Evolutionary conservation across 768 basidiomycete species (phyloP), one percentile per base, ranked within the genome.

Genomic region (Boletus rex-veris): DNA sequence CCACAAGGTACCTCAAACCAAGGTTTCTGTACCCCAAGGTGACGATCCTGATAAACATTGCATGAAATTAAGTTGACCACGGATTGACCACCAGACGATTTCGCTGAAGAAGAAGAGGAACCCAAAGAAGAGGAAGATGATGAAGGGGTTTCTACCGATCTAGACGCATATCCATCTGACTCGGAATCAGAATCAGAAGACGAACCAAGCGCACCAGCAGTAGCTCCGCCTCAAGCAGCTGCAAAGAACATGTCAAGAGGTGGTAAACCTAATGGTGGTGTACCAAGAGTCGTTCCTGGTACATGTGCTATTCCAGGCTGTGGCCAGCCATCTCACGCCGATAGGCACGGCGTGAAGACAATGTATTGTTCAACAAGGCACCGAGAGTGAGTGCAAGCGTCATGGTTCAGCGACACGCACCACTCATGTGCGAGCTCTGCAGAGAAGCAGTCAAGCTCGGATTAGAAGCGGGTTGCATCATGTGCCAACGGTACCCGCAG

Each of bases 401-500:
- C 48, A 18, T 45, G 46, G 56, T 36, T 8, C 45, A 47, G 19
- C 35, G 19, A 37, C 40, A 58, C 35, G 54, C 50, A 30, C 33
- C 21, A 54, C 50, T 62, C 53, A 58, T 45, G 15, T 37, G 28
- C 33, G 33, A 35, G 11, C 48, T 52, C 36, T 30, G 46, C 55
- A 86, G 85, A 68, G 82, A 86, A 61, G 83, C 83, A 1, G 83
- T 85, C 12, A 68, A 64, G 15, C 68, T 75, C 16, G 81, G 83
- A 28, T 59, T 84, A 33, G 78, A 71, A 33, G 63, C 73, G 14
- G 76, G 80, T 10, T 86, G 85, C 58, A 84, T 87, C 60, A 81
- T 86, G 82, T 87, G 85, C 60, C 67, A 82, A 60, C 73, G 70
- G 39, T 71, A 79, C 55, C 85, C 85, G 19, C 84, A 86, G 64